Percentiles rank a stretch among this genome's conserved stretches.
Evolutionary conservation across 495 filamentous ascomycete genomes (phyloP).

Genomic region (Aspergillus cristatus): DNA sequence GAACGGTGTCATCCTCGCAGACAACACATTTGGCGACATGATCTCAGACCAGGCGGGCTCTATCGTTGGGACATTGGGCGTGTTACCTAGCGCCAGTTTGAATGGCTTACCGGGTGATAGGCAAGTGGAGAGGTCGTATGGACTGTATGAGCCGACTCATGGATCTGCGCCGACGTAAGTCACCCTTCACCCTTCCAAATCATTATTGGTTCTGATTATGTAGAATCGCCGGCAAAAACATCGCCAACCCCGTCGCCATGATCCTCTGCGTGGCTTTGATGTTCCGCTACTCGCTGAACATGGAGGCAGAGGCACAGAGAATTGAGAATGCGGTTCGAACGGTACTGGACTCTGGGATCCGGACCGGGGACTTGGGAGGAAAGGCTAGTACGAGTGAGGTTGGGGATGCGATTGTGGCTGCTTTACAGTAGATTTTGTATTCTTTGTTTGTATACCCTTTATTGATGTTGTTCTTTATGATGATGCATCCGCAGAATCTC

Average conservation of each 20-base stretch:
- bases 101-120: constrained; percentile 34
- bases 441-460: too few relatives aligned
- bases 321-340: constrained; percentile 74
- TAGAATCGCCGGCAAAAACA: constrained; percentile 29
- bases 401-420: constrained; percentile 69
- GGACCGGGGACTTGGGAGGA: constrained; percentile 76
- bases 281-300: constrained; percentile 78
- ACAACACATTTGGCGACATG: constrained; percentile 47
- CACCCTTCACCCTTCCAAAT: not conserved
- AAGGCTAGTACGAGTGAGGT: constrained; percentile 62
- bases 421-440: constrained; percentile 34
- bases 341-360: constrained; percentile 64
- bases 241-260: constrained; percentile 63
- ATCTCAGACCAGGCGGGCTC: constrained; percentile 42
- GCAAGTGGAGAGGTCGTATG: constrained; percentile 24
- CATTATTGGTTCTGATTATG: not conserved
- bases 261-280: constrained; percentile 87
- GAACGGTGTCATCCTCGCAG: constrained; percentile 41
- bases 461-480: too few relatives aligned
- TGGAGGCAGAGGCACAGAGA: constrained; percentile 59
- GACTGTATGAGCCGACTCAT: constrained; percentile 34
- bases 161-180: constrained; percentile 34
- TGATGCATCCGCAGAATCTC: too few relatives aligned
- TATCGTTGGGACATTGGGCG: constrained; percentile 39
- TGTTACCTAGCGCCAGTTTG: constrained; percentile 41